Conservation (phyloP, 805 yeast species). For the Priceomyces haplophilus region DNA sequence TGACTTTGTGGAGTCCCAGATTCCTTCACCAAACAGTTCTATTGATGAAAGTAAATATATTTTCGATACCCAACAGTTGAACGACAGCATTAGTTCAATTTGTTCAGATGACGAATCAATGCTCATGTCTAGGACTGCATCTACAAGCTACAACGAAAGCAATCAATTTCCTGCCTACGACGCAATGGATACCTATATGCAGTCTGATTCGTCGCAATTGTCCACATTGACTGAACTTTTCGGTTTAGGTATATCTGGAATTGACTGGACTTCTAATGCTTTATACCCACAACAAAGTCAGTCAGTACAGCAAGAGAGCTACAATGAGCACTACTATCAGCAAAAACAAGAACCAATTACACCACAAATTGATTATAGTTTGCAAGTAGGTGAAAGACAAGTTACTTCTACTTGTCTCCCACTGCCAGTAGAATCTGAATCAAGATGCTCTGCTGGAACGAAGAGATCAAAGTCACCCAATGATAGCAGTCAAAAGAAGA, state of each 20-base stretch:
- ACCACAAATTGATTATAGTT: not conserved
- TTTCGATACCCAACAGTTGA: slow-evolving; percentile 14
- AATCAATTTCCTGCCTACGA: slow-evolving; percentile 3
- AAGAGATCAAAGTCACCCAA: slow-evolving; percentile 28
- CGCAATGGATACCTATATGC: slow-evolving; percentile 10
- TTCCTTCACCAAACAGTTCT: slow-evolving; percentile 15
- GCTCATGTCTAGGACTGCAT: slow-evolving; percentile 11
- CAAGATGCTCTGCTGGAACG: slow-evolving; percentile 10
- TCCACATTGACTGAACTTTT: slow-evolving; percentile 12
- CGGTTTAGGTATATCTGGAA: slow-evolving; percentile 31
- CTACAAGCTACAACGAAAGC: slow-evolving; percentile 7
- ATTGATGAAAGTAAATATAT: slow-evolving; percentile 8
- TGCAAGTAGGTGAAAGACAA: not conserved
- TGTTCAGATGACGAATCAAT: slow-evolving; percentile 19
- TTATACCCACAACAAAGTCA: slow-evolving; percentile 3
- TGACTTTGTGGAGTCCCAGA: slow-evolving; percentile 8
- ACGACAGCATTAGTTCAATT: slow-evolving; percentile 17
- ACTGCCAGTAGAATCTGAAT: slow-evolving; percentile 4
- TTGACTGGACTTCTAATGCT: slow-evolving; percentile 15
- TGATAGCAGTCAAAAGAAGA: slow-evolving; percentile 11
- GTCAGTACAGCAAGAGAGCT: not conserved
- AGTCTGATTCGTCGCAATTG: slow-evolving; percentile 11
- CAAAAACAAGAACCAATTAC: not conserved
- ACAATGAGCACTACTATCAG: not conserved
- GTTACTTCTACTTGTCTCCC: slow-evolving; percentile 5